phyloP scores from a whole-genome alignment of 23 red algal genomes.

The Gracilaria gracilis region DNA sequence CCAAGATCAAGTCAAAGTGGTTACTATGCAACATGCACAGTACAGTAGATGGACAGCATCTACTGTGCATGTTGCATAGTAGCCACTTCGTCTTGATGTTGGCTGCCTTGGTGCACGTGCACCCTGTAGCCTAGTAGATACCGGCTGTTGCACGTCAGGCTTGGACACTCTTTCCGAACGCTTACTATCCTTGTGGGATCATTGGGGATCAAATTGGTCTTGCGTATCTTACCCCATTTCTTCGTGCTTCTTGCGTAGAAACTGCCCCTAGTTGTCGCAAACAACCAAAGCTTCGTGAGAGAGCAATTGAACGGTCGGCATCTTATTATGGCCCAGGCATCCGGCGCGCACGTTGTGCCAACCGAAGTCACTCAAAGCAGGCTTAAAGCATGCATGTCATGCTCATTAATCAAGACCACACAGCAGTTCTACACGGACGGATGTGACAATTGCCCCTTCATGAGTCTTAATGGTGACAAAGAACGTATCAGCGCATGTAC shows the following conservation, averaged over 20 bases:
- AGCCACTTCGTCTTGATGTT: too few species aligned
- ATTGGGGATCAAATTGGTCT: not conserved
- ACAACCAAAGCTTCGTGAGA: not conserved
- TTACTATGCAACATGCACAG: too few species aligned
- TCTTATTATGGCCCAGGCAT: not conserved
- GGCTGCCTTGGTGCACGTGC: too few species aligned
- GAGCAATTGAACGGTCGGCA: not conserved
- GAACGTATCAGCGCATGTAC: constrained; percentile 88
- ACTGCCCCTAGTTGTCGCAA: not conserved
- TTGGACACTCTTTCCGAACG: too few species aligned
- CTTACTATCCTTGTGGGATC: too few species aligned
- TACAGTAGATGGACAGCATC: too few species aligned
- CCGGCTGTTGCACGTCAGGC: too few species aligned
- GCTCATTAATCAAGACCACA: constrained; percentile 89
- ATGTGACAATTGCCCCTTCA: constrained; percentile 94
- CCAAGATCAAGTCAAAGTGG: too few species aligned
- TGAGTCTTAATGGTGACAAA: constrained; percentile 56
- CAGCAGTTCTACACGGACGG: constrained; percentile 90
- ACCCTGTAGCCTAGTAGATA: too few species aligned
- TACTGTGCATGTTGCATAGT: too few species aligned
- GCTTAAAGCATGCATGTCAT: constrained; percentile 94
- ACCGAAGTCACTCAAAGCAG: constrained; percentile 78
- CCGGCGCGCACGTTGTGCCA: constrained; percentile 63
- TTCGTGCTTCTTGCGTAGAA: not conserved
- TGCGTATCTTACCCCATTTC: not conserved